Conservation (phyloP, 2,329 filamentous ascomycete species). For the Colletotrichum paranaense region DNA sequence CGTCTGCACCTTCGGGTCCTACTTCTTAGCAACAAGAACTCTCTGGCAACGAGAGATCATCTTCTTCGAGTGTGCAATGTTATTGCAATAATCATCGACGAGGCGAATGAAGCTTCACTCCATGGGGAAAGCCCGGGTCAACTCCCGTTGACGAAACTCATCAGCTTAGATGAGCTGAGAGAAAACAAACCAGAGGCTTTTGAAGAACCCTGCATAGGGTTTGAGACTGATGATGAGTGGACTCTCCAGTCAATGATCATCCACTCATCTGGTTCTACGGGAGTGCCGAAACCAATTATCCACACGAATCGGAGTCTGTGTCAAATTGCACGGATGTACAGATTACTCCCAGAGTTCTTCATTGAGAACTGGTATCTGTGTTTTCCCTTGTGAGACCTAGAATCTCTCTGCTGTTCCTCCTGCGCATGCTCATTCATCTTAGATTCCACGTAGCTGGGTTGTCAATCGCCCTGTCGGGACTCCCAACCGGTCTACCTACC, state of each 20-base stretch:
- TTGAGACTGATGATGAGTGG: slow-evolving; percentile 20
- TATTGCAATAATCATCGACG: background rate
- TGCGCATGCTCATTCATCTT: background rate
- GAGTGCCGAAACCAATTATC: slow-evolving; percentile 21
- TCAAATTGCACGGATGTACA: slow-evolving; percentile 24
- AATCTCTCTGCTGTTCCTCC: rapidly evolving
- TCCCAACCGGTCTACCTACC: slow-evolving; percentile 20
- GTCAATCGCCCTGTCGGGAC: background rate
- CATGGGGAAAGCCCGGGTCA: background rate
- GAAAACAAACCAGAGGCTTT: too few species aligned
- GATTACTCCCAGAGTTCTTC: slow-evolving; percentile 15
- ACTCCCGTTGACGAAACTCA: background rate
- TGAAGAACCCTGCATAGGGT: background rate
- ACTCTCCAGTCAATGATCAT: slow-evolving; percentile 28
- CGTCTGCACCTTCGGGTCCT: background rate
- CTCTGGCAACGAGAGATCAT: slow-evolving; percentile 1
- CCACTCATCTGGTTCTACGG: slow-evolving; percentile 27
- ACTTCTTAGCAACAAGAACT: slow-evolving; percentile 29
- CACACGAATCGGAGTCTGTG: slow-evolving; percentile 27
- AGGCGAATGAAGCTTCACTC: slow-evolving; percentile 12
- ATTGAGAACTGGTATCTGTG: slow-evolving; percentile 32
- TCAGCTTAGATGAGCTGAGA: background rate
- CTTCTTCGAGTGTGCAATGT: slow-evolving; percentile 13
- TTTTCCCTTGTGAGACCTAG: slow-evolving; percentile 2
- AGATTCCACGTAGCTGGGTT: slow-evolving; percentile 25